These are phyloP conservation scores for Ophiostoma perfectum DNA, from an alignment of 2,329 filamentous ascomycete genomes.

Conservation along the genomic window DNA sequence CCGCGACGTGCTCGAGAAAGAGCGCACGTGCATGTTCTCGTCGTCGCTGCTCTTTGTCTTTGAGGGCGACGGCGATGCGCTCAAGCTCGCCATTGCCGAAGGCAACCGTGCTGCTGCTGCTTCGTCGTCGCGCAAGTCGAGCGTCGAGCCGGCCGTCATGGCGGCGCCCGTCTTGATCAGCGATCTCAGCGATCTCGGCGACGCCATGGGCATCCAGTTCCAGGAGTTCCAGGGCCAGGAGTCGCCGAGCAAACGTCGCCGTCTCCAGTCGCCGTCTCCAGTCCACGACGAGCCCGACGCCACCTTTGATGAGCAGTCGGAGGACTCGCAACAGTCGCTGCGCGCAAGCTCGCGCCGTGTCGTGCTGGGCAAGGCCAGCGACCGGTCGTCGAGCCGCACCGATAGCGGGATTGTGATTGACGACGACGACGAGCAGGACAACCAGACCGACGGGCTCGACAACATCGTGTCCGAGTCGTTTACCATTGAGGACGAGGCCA, in stretches of 20 bases:
- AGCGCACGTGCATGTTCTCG: slow-evolving; percentile 61
- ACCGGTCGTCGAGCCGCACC: slow-evolving; percentile 41
- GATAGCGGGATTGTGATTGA: slow-evolving; percentile 54
- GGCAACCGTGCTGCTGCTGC: slow-evolving; percentile 36
- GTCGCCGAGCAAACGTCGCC: slow-evolving; percentile 37
- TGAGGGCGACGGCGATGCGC: slow-evolving; percentile 55
- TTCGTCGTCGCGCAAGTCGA: background rate
- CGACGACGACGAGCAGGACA: slow-evolving; percentile 39
- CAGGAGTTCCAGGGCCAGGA: background rate
- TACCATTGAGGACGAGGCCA: slow-evolving; percentile 42
- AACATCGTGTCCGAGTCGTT: slow-evolving; percentile 28
- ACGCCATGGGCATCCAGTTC: background rate
- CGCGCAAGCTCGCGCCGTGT: background rate
- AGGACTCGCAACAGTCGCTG: background rate
- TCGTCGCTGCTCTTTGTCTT: slow-evolving; percentile 58
- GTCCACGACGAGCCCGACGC: background rate
- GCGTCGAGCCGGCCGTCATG: background rate
- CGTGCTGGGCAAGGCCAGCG: slow-evolving; percentile 26
- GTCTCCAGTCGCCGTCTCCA: slow-evolving; percentile 23
- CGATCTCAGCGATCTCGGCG: background rate
- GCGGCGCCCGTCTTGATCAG: too few species aligned
- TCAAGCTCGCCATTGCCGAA: slow-evolving; percentile 49
- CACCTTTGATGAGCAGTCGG: too few species aligned
- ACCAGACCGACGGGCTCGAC: slow-evolving; percentile 33
- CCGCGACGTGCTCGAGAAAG: slow-evolving; percentile 46